Evolutionary conservation across 179 eudicot genomes (phyloP), one percentile per base, ranked within the genome.

Genomic region (Amaranthus tricolor): DNA sequence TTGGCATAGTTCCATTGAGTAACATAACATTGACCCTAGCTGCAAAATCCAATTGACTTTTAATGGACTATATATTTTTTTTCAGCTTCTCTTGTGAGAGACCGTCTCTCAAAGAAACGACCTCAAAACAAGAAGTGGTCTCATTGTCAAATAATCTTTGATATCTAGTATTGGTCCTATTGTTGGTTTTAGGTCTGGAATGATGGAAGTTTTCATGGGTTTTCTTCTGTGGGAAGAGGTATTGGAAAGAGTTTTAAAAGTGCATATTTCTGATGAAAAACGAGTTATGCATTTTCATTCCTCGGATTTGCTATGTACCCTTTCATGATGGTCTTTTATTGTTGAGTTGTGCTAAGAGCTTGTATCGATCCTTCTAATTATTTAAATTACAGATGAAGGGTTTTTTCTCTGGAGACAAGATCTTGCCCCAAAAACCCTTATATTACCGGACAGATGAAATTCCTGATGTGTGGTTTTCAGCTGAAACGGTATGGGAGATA

Each of bases 401-500:
- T 44, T 91, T 85, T 43, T 87, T 86, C 77, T 86, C 92, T 1
- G 99, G 79, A 80, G 96, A 93, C 83, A 91, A 84, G 84, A 71
- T 91, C 15, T 70, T 91, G 31, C 56, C 83, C 62, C 93, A 80
- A 76, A 93, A 93, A 82, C 98, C 99, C 48, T 49, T 86, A 0
- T 93, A 95, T 78, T 95, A 93, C 64, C 85, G 86, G 77, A 95
- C 98, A 50, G 86, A 82, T 11, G 99, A 95, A 83, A 77, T 66
- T 59, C 91, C 98, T 4, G 94, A 91, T 73, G 83, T 86, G 89
- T 95, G 99, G 98, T 95, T 93, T 79, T 79, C 89, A 66, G 86
- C 96, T 0, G 98, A 91, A 76, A 70, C 91, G 56, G 98, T 95
- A 3, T 95, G 99, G 99, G 92, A 86, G 81, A 89, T 95, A 73